Conservation (phyloP, 2,329 filamentous ascomycete species). For the Xylariaceae sp. region DNA sequence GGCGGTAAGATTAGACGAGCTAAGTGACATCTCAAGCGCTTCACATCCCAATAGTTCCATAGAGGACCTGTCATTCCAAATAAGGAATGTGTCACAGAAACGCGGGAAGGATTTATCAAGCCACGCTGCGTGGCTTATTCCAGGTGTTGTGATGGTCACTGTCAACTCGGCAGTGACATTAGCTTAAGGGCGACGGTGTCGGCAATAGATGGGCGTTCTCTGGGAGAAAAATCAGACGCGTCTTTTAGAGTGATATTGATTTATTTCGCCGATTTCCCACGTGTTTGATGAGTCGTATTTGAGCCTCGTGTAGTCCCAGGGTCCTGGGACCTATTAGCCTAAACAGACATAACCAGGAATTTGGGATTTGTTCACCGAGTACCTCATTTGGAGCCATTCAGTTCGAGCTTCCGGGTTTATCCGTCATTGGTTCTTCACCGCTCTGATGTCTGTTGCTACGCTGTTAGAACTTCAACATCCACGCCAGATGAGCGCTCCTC, state of each 20-base stretch:
- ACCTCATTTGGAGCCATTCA: not conserved
- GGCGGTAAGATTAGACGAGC: no score
- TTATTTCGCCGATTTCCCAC: conserved; percentile 18
- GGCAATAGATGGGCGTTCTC: conserved; percentile 1
- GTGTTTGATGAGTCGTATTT: conserved; percentile 12
- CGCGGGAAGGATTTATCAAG: conserved; percentile 12
- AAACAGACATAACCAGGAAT: conserved; percentile 16
- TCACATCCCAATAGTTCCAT: not conserved
- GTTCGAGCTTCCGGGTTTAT: no score
- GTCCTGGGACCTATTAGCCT: conserved; percentile 19
- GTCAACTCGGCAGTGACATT: conserved; percentile 13
- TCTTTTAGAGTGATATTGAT: conserved; percentile 13
- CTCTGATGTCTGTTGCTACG: no score
- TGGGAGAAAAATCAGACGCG: not conserved
- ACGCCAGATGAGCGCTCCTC: no score
- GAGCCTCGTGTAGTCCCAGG: conserved; percentile 19
- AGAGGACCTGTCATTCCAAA: conserved; percentile 1
- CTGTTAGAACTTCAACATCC: no score
- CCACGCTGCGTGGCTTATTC: not conserved
- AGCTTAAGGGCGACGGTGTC: conserved; percentile 2
- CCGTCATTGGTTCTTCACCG: no score
- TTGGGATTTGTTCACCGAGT: not conserved
- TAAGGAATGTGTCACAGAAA: conserved; percentile 13
- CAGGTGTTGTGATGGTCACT: not conserved
- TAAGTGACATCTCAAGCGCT: not conserved